Evolutionary conservation across 1,139 yeast genomes (phyloP).

Genomic region (Citeromyces hawaiiensis): DNA sequence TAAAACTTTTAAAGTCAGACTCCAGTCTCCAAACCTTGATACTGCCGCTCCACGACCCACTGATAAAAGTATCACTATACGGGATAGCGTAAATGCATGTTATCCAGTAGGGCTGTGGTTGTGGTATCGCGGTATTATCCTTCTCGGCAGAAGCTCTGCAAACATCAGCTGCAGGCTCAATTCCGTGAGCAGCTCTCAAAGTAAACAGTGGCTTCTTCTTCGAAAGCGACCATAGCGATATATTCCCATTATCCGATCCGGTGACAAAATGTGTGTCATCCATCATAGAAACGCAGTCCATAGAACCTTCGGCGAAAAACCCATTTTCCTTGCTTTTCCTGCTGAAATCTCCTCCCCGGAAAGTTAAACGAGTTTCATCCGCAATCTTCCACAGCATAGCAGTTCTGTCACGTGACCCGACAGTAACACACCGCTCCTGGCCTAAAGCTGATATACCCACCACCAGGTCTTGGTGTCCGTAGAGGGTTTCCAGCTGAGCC

Average conservation of each 20-base stretch:
- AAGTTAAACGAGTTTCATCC: conserved; percentile 87
- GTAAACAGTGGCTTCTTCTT: conserved; percentile 79
- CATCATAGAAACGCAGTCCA: conserved; percentile 82
- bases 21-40: conserved; percentile 67
- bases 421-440: conserved; percentile 88
- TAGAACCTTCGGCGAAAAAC: conserved; percentile 68
- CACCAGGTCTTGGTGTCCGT: conserved; percentile 91
- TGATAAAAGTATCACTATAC: conserved; percentile 69
- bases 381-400: conserved; percentile 95
- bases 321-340: conserved; percentile 26
- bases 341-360: conserved; percentile 70
- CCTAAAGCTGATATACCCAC: conserved; percentile 68
- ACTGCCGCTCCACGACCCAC: conserved; percentile 81
- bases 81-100: conserved; percentile 81
- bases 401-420: conserved; percentile 88
- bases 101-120: conserved; percentile 71
- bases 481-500: conserved; percentile 79
- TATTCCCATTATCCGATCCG: conserved; percentile 88
- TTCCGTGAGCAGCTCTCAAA: conserved; percentile 66
- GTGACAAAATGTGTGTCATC: conserved; percentile 90
- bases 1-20: conserved; percentile 49
- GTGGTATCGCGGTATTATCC: conserved; percentile 33
- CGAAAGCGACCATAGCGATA: conserved; percentile 77
- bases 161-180: conserved; percentile 35
- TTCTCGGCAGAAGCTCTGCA: conserved; percentile 59